Evolutionary conservation across 768 basidiomycete genomes (phyloP), one percentile per base, ranked within the genome.

Genomic region (Tricholoma furcatifolium): DNA sequence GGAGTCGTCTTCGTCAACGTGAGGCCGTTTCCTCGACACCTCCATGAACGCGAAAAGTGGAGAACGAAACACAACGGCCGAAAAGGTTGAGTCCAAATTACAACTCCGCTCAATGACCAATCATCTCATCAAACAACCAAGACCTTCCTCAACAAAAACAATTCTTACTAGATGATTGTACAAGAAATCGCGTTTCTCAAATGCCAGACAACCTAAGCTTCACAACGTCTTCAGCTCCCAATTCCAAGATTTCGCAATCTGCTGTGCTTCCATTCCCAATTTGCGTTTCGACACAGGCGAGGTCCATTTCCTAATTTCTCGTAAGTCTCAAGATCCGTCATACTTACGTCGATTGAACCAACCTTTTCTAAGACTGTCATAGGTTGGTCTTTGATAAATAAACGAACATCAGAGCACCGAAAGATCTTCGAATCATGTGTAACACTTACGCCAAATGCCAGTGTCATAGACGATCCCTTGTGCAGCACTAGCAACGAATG

Each of bases 271-370:
- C 88, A 52, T 90, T 80, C 6, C 93, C 93, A 48, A 96, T 85
- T 68, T 98, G 95, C 20, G 93, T 91, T 70, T 98, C 96, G 8
- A 98, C 82, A 63, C 96, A 98, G 8, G 91, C 78, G 58, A 93
- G 80, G 61, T 93, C 91, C 70, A 93, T 79, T 10, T 74, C 66
- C 88, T 92, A 38, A 11, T 63, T 34, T 52, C 17, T 10, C 21
- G 30, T 55, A 20, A 51, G 39, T 31, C 39, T 53, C 47, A 32
- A 42, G 39, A 20, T 31, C 42, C 20, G 15, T 15, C 34, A 45
- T 48, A 24, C 34, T 43, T 48, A 24, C 36, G 41, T 50, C 46
- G 43, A 32, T 52, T 51, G 31, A 49, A 67, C 76, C 41, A 60
- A 88, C 90, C 74, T 82, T 82, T 60, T 81, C 80, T 48, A 94